Evolutionary conservation across 192 early-diverging fungal genomes (phyloP).

Genomic region (Coemansia sp.): DNA sequence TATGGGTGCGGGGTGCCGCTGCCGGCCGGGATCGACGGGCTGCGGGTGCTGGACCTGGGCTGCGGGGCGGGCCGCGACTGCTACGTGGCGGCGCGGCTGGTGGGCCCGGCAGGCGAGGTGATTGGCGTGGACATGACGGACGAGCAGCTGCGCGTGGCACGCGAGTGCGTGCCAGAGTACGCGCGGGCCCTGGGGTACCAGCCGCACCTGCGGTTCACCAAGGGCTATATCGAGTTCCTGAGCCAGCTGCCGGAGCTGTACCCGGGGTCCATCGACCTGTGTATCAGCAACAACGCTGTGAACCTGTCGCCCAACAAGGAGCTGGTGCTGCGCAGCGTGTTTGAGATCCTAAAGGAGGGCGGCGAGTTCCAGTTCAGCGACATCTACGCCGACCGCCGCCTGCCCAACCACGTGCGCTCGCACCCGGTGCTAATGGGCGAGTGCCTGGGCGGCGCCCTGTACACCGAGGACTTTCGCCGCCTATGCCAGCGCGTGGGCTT

Average conservation of each 20-base stretch:
- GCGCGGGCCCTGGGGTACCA: slow-evolving; percentile 30
- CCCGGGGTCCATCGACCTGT: slow-evolving; percentile 35
- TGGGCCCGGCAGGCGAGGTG: slow-evolving; percentile 38
- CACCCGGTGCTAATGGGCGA: slow-evolving; percentile 45
- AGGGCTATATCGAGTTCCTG: slow-evolving; percentile 46
- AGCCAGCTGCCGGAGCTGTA: slow-evolving; percentile 13
- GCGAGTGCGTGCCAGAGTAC: slow-evolving; percentile 12
- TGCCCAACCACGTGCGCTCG: slow-evolving; percentile 31
- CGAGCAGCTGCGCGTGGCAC: slow-evolving; percentile 42
- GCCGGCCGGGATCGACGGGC: slow-evolving; percentile 41
- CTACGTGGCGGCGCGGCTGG: slow-evolving; percentile 44
- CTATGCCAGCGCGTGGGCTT: slow-evolving; percentile 33
- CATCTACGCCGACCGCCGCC: slow-evolving; percentile 39
- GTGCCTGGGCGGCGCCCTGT: slow-evolving; percentile 40
- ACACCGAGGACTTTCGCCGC: slow-evolving; percentile 37
- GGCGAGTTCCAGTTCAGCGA: slow-evolving; percentile 47
- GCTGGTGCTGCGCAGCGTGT: slow-evolving; percentile 38
- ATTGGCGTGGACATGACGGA: slow-evolving; percentile 50
- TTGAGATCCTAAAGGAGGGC: slow-evolving; percentile 22
- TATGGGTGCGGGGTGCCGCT: slow-evolving; percentile 45
- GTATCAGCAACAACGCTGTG: slow-evolving; percentile 45
- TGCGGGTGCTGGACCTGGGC: slow-evolving; percentile 44
- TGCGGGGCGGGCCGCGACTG: slow-evolving; percentile 48
- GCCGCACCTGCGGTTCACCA: slow-evolving; percentile 37
- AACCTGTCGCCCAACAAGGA: slow-evolving; percentile 51